phyloP scores from a whole-genome alignment of 768 basidiomycete species.

The Austroboletus festivus region DNA sequence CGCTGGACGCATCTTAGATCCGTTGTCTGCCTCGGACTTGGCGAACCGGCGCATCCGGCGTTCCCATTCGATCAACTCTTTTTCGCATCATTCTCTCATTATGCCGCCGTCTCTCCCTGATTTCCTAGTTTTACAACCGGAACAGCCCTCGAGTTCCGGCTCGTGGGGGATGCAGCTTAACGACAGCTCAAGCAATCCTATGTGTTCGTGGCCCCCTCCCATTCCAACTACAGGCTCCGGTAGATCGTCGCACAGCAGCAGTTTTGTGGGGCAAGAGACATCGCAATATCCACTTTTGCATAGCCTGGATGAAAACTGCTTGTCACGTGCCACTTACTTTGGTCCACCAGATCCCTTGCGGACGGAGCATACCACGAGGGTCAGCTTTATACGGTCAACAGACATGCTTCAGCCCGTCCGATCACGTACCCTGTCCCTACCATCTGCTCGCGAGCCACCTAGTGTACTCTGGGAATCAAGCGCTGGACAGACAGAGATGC shows the following conservation, averaged over 20 bases:
- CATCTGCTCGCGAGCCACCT: constrained; percentile 17
- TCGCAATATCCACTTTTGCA: constrained; percentile 7
- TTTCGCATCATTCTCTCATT: constrained; percentile 10
- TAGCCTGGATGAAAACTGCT: constrained; percentile 4
- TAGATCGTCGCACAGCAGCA: constrained; percentile 1
- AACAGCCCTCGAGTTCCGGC: constrained; percentile 10
- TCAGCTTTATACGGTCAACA: constrained; percentile 2
- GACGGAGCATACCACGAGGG: neutral
- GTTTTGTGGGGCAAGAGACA: constrained; percentile 3
- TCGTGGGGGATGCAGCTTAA: constrained; percentile 9
- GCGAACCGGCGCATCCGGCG: constrained; percentile 15
- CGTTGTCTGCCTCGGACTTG: constrained; percentile 21
- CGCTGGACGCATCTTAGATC: constrained; percentile 26
- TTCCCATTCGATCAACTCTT: constrained; percentile 4
- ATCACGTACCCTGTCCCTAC: constrained; percentile 11
- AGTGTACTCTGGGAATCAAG: constrained; percentile 20
- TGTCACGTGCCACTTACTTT: constrained; percentile 8
- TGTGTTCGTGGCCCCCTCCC: constrained; percentile 26
- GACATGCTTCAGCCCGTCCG: constrained; percentile 17
- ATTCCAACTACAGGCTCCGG: neutral
- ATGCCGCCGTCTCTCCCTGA: constrained; percentile 10
- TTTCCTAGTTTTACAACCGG: constrained; percentile 8
- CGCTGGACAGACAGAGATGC: constrained; percentile 4
- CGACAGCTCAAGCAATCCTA: constrained; percentile 2
- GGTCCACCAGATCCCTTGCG: constrained; percentile 1